Percentiles rank a stretch among this genome's conserved stretches.
Conservation (phyloP, 78 protist genomes). For the Reticulomyxa filosa region DNA sequence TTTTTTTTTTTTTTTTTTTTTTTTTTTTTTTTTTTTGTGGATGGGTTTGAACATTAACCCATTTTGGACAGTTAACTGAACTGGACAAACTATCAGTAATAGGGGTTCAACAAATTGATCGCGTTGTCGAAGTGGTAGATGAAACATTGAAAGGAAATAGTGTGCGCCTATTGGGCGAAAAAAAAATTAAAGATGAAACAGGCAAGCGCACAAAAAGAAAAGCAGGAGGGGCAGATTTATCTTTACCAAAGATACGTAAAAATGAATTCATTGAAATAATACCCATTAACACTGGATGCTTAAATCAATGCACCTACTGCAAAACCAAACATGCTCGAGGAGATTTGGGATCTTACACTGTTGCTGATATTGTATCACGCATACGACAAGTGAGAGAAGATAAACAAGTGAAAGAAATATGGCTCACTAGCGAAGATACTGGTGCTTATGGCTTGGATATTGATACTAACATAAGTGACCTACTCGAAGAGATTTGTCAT, state of each 20-base stretch:
- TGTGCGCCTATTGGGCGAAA: slow-evolving; percentile 13
- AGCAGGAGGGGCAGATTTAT: slow-evolving; percentile 18
- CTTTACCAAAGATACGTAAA: slow-evolving; percentile 24
- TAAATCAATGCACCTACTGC: slow-evolving; percentile 47
- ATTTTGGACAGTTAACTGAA: too few species aligned
- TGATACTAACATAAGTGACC: not conserved
- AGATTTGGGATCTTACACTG: slow-evolving; percentile 7
- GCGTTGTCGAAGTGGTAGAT: slow-evolving; percentile 23
- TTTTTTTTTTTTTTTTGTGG: too few species aligned
- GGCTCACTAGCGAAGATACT: slow-evolving; percentile 43
- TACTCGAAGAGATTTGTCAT: slow-evolving; percentile 12
- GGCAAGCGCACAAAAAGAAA: too few species aligned
- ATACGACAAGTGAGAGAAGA: not conserved
- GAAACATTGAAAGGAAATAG: slow-evolving; percentile 15
- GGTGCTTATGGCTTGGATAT: slow-evolving; percentile 45
- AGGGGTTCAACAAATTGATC: slow-evolving; percentile 29
- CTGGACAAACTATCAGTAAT: not conserved
- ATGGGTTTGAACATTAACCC: too few species aligned
- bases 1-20: too few species aligned
- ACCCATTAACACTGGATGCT: slow-evolving; percentile 36
- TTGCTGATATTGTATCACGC: not conserved
- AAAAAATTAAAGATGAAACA: too few species aligned
- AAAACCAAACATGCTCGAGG: slow-evolving; percentile 57
- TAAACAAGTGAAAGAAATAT: slow-evolving; percentile 38
- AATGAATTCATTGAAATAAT: slow-evolving; percentile 33